A percentile compares a stretch with the other conserved stretches of the same genome.
Conservation (phyloP, 2,329 filamentous ascomycete species). For the Septoria petroselini region DNA sequence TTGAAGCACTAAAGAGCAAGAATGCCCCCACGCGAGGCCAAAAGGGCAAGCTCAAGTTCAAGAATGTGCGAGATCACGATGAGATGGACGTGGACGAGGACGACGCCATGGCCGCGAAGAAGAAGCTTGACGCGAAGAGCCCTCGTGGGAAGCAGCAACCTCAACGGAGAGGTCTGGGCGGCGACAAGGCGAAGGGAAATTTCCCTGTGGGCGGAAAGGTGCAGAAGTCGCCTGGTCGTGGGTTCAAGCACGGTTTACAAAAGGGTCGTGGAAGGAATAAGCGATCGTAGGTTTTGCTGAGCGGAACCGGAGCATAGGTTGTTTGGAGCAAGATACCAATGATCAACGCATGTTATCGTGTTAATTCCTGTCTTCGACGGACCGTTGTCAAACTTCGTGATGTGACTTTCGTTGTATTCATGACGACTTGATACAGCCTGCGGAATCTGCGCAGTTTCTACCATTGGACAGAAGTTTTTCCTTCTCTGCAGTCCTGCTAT, state of each 20-base stretch:
- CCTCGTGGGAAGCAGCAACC: slow-evolving; percentile 26
- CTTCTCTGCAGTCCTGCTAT: too few species aligned
- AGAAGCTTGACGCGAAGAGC: slow-evolving; percentile 32
- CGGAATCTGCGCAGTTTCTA: too few species aligned
- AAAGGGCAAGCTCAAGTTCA: slow-evolving; percentile 60
- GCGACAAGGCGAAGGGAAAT: slow-evolving; percentile 26
- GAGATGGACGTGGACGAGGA: slow-evolving; percentile 49
- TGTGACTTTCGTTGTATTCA: too few species aligned
- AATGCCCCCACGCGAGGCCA: slow-evolving; percentile 58
- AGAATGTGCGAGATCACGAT: slow-evolving; percentile 46
- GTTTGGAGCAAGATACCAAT: not conserved
- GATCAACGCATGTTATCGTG: slow-evolving; percentile 1
- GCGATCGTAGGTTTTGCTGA: not conserved
- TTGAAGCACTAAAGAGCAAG: slow-evolving; percentile 58
- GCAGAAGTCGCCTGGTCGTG: slow-evolving; percentile 24
- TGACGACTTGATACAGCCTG: too few species aligned
- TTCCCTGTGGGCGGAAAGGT: slow-evolving; percentile 24
- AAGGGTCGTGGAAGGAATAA: slow-evolving; percentile 21
- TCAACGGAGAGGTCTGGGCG: slow-evolving; percentile 29
- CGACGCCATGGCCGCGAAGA: slow-evolving; percentile 39
- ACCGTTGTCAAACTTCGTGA: too few species aligned
- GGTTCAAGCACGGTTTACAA: slow-evolving; percentile 27
- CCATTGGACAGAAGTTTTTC: too few species aligned
- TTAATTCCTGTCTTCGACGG: too few species aligned
- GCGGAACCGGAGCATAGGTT: not conserved